A percentile compares a stretch with the other conserved stretches of the same genome.
phyloP scores from a whole-genome alignment of 331 rosid genomes.

The Malus hybrid region DNA sequence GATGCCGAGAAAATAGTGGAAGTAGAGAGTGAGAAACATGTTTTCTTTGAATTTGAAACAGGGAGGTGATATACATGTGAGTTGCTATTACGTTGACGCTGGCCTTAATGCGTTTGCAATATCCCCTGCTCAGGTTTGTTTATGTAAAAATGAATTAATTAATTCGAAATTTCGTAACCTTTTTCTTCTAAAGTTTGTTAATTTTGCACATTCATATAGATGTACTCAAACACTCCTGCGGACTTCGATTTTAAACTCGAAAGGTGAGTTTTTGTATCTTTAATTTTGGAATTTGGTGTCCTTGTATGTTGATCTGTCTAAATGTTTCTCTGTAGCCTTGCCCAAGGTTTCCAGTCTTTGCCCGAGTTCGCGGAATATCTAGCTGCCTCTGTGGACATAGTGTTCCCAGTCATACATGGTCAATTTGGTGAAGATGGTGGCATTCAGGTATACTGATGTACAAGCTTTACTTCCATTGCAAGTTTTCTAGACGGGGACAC shows the following conservation, averaged over 20 bases:
- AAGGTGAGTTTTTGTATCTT: conserved; percentile 35
- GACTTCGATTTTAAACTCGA: conserved; percentile 96
- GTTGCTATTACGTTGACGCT: conserved; percentile 77
- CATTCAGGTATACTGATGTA: conserved; percentile 57
- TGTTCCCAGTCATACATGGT: conserved; percentile 94
- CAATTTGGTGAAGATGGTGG: conserved; percentile 93
- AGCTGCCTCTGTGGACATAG: conserved; percentile 70
- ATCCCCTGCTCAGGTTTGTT: conserved; percentile 79
- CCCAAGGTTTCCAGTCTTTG: conserved; percentile 68
- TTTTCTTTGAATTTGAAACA: conserved; percentile 24
- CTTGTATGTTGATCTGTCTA: not conserved
- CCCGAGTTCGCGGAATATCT: conserved; percentile 70
- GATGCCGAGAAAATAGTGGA: not conserved
- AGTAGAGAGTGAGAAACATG: not conserved
- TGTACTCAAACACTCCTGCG: conserved; percentile 92
- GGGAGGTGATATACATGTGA: conserved; percentile 81
- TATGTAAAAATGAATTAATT: conserved; percentile 5
- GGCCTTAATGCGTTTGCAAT: conserved; percentile 72
- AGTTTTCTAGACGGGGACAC: not conserved
- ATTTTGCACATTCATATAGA: conserved; percentile 31
- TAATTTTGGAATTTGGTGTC: not conserved
- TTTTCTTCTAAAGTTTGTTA: not conserved
- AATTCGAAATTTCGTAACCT: not conserved
- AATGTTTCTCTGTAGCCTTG: conserved; percentile 61
- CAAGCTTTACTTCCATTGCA: not conserved